phyloP scores from a whole-genome alignment of 2,329 filamentous ascomycete species.

The Arthrinium puccinioides region DNA sequence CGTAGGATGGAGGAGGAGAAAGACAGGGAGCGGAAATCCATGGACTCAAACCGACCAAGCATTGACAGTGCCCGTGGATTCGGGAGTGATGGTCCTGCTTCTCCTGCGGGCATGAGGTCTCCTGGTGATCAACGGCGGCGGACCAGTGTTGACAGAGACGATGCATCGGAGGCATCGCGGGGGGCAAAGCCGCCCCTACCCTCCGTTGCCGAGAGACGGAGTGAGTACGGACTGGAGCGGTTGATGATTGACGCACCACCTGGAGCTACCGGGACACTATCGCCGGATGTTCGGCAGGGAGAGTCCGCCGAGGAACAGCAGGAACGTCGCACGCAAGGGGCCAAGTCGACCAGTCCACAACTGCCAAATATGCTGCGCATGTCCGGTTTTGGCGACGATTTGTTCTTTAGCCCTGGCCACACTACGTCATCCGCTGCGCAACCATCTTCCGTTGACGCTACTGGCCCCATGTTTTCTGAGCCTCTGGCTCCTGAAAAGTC shows the following conservation, averaged over 20 bases:
- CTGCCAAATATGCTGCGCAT: slow-evolving; percentile 51
- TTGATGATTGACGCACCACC: slow-evolving; percentile 15
- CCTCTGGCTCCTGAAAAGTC: no score
- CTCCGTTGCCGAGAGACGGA: slow-evolving; percentile 50
- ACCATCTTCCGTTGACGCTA: no score
- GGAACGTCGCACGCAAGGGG: not conserved
- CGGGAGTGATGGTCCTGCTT: no score
- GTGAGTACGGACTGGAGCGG: slow-evolving; percentile 49
- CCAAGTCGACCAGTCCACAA: slow-evolving; percentile 41
- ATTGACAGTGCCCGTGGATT: slow-evolving; percentile 37
- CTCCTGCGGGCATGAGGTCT: slow-evolving; percentile 10
- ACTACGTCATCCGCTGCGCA: no score
- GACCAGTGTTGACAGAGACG: slow-evolving; percentile 22
- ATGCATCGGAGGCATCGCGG: slow-evolving; percentile 26
- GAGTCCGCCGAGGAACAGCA: no score
- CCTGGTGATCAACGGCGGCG: slow-evolving; percentile 16
- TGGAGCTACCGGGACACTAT: not conserved
- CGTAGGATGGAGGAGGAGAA: slow-evolving; percentile 62
- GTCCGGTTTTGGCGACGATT: slow-evolving; percentile 53
- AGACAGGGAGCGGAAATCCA: slow-evolving; percentile 45
- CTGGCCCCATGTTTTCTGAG: no score
- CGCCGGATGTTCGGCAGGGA: no score
- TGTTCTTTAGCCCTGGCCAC: no score
- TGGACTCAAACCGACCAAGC: slow-evolving; percentile 51
- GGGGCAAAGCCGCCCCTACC: slow-evolving; percentile 36